These are phyloP conservation scores for Pulveroboletus sp. DNA, from an alignment of 768 basidiomycete genomes.

Conservation along the genomic window DNA sequence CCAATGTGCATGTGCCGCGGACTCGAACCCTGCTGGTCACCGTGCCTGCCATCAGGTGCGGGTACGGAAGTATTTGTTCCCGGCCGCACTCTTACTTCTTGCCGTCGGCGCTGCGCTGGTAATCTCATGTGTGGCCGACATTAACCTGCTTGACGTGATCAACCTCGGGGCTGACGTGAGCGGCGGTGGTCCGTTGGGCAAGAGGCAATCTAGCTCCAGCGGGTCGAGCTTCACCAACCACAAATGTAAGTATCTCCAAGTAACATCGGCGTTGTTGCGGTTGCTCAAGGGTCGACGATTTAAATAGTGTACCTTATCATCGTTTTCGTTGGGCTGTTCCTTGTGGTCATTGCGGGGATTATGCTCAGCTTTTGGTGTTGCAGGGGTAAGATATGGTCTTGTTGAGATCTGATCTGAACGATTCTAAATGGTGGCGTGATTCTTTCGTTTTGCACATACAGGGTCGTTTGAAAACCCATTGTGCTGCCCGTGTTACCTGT, in stretches of 20 bases:
- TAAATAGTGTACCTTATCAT: constrained; percentile 58
- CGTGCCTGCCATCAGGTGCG: constrained; percentile 31
- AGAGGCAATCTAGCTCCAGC: constrained; percentile 21
- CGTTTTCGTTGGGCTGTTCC: constrained; percentile 59
- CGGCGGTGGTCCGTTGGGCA: constrained; percentile 24
- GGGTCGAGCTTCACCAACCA: constrained; percentile 36
- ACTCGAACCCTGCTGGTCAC: constrained; percentile 23
- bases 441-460: constrained; percentile 13
- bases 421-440: not conserved
- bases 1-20: constrained; percentile 20
- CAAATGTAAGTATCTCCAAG: constrained; percentile 36
- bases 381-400: constrained; percentile 36
- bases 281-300: not conserved
- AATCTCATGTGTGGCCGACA: constrained; percentile 31
- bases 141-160: constrained; percentile 21
- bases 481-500: constrained; percentile 71
- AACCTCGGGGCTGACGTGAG: constrained; percentile 27
- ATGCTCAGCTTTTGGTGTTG: constrained; percentile 70
- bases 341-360: constrained; percentile 52
- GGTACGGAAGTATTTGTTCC: constrained; percentile 34
- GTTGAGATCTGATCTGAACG: not conserved
- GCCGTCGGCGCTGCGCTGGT: constrained; percentile 29
- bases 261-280: not conserved
- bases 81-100: constrained; percentile 33
- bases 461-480: constrained; percentile 60